A percentile compares a stretch with the other conserved stretches of the same genome.
Evolutionary conservation across 2,329 filamentous ascomycete species (phyloP).

Genomic region (Xylariales sp.): DNA sequence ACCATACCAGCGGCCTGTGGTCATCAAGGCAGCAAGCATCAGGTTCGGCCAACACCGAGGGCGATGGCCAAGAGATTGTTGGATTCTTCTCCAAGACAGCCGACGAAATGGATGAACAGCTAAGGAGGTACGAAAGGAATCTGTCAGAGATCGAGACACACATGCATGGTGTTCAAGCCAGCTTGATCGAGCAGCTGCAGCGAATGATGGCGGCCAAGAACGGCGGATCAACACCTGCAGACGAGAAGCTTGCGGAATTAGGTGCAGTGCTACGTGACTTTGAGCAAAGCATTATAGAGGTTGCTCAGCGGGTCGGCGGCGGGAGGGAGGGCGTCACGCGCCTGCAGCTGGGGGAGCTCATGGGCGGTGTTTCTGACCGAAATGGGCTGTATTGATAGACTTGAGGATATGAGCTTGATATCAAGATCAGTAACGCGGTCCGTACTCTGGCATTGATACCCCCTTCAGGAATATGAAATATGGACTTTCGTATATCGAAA

Average conservation of each 20-base stretch:
- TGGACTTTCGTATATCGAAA: too few relatives aligned
- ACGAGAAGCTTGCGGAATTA: conserved; percentile 46
- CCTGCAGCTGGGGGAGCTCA: conserved; percentile 47
- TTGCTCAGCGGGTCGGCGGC: conserved; percentile 55
- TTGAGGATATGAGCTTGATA: not conserved
- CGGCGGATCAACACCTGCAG: conserved; percentile 29
- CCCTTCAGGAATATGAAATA: too few relatives aligned
- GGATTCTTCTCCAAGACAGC: conserved; percentile 59
- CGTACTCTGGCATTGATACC: conserved; percentile 18
- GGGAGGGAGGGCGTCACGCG: conserved; percentile 58
- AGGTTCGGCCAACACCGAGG: conserved; percentile 37
- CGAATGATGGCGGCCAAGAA: conserved; percentile 40
- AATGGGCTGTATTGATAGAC: conserved; percentile 21
- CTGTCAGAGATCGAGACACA: conserved; percentile 63
- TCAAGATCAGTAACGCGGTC: not conserved
- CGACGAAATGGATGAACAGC: conserved; percentile 56
- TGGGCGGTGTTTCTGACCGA: conserved; percentile 23
- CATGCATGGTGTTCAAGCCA: conserved; percentile 58
- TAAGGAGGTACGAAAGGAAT: conserved; percentile 53
- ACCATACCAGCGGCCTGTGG: conserved; percentile 42
- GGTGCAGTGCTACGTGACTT: conserved; percentile 60
- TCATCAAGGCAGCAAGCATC: conserved; percentile 32
- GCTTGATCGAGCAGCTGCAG: conserved; percentile 55
- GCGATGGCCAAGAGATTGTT: conserved; percentile 55
- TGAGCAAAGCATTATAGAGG: conserved; percentile 59